Percentiles rank a stretch among this genome's conserved stretches.
Conservation (phyloP, 306 rosid species). For the Styphnolobium japonicum region DNA sequence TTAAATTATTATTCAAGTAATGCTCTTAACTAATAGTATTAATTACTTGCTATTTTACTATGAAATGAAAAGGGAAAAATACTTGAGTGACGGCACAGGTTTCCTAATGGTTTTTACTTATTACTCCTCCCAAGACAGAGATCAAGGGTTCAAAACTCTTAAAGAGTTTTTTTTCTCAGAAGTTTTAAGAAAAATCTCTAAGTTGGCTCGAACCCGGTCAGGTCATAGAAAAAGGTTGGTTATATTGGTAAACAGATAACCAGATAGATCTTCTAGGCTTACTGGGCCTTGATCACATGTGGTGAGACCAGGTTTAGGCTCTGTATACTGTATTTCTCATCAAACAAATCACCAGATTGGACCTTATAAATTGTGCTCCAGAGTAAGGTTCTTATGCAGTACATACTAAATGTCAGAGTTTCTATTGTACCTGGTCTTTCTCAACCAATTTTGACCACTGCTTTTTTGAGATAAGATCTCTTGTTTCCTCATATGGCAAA, state of each 20-base stretch:
- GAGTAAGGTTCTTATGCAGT: background rate
- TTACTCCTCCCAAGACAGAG: background rate
- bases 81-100: background rate
- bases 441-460: conserved; percentile 69
- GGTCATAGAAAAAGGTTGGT: background rate
- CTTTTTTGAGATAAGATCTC: conserved; percentile 65
- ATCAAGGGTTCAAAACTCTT: background rate
- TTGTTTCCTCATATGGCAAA: conserved; percentile 68
- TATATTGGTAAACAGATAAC: background rate
- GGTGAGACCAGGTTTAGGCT: background rate
- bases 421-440: conserved; percentile 72
- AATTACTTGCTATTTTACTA: background rate
- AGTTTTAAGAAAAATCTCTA: background rate
- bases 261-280: background rate
- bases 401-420: background rate
- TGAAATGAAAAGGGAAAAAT: background rate
- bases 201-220: background rate
- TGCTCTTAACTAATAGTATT: background rate
- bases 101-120: background rate
- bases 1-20: background rate
- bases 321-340: conserved; percentile 25
- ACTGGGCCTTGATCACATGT: conserved; percentile 31
- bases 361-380: background rate
- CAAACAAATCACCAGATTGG: conserved; percentile 37
- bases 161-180: no score